phyloP scores from a whole-genome alignment of 169 alveolate genomes.

The Perkinsus marinus region DNA sequence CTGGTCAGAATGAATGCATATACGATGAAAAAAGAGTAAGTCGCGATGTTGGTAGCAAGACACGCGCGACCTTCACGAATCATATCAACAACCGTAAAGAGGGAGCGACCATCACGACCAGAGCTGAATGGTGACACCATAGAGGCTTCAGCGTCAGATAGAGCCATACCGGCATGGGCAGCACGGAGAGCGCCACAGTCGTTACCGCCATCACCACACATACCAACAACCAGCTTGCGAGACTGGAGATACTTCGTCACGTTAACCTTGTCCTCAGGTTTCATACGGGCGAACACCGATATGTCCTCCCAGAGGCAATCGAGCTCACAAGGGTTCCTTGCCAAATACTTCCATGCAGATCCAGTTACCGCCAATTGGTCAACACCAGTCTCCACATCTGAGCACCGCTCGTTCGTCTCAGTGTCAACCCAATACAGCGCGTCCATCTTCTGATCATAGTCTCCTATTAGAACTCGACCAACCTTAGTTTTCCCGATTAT shows the following conservation, averaged over 20 bases:
- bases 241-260: too few relatives aligned
- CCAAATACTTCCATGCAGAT: too few relatives aligned
- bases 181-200: slow-evolving; percentile 32
- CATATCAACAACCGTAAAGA: neutral
- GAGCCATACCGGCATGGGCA: slow-evolving; percentile 29
- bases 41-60: slow-evolving; percentile 69
- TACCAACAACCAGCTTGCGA: slow-evolving; percentile 31
- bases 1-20: slow-evolving; percentile 64
- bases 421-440: neutral
- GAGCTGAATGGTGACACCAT: slow-evolving; percentile 11
- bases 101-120: neutral
- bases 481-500: neutral
- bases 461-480: neutral
- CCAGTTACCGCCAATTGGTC: too few relatives aligned
- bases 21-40: slow-evolving; percentile 68
- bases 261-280: too few relatives aligned
- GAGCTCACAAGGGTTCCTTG: too few relatives aligned
- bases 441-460: neutral
- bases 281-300: too few relatives aligned
- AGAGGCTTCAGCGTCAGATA: slow-evolving; percentile 12
- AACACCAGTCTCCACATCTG: neutral
- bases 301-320: too few relatives aligned
- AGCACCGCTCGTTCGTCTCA: neutral
- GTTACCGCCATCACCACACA: slow-evolving; percentile 37
- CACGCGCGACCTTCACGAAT: slow-evolving; percentile 72